These are phyloP conservation scores for Neurospora sp. DNA, from an alignment of 495 filamentous ascomycete genomes.

Conservation along the genomic window DNA sequence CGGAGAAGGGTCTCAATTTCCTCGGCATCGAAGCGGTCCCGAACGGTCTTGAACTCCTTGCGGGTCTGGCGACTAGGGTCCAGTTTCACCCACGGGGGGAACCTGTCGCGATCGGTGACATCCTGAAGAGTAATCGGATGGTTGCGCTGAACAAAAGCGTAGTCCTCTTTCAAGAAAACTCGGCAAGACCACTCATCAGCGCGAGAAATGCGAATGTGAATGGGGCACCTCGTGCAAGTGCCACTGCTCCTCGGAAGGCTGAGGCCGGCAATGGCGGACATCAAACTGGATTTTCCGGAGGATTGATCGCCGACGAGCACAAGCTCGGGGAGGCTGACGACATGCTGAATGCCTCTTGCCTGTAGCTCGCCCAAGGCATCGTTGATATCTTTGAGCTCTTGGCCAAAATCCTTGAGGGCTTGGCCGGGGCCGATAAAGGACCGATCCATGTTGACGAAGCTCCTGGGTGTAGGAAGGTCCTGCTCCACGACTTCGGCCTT, in stretches of 20 bases:
- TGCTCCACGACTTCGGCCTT: neutral
- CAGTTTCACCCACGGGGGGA: constrained; percentile 33
- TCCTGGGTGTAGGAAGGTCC: neutral
- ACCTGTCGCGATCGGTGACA: constrained; percentile 30
- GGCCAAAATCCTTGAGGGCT: constrained; percentile 30
- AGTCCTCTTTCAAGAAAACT: constrained; percentile 50
- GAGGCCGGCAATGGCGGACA: constrained; percentile 72
- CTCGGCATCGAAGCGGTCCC: constrained; percentile 25
- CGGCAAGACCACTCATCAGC: constrained; percentile 51
- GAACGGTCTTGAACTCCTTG: constrained; percentile 35
- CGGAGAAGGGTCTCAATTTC: constrained; percentile 49
- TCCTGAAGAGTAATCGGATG: constrained; percentile 22
- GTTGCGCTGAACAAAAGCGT: constrained; percentile 30
- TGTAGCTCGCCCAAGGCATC: constrained; percentile 39
- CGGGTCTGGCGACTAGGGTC: constrained; percentile 10
- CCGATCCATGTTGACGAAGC: constrained; percentile 3
- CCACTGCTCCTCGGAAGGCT: constrained; percentile 57
- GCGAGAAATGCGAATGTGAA: constrained; percentile 63
- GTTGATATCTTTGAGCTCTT: constrained; percentile 34
- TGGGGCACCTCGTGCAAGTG: constrained; percentile 65
- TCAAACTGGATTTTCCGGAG: constrained; percentile 69
- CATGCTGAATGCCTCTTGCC: constrained; percentile 36
- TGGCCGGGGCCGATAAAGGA: constrained; percentile 25
- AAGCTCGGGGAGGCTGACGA: constrained; percentile 59
- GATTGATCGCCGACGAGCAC: constrained; percentile 74